These are phyloP conservation scores for Beauveria medogensis DNA, from an alignment of 2,329 filamentous ascomycete genomes.

Conservation along the genomic window DNA sequence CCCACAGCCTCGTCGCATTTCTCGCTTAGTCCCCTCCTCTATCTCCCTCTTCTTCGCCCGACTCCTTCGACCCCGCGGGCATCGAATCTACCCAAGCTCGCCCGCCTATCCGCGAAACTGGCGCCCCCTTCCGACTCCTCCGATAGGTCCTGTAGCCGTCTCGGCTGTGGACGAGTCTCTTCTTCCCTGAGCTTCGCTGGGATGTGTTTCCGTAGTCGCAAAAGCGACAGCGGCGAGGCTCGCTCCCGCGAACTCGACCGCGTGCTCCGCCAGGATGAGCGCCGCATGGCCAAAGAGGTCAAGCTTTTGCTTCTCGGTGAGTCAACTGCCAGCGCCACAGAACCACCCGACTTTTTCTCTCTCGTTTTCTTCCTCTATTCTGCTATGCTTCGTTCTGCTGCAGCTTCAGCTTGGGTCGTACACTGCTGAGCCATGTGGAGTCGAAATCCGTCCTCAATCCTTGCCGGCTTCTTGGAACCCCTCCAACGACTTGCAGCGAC, in stretches of 20 bases:
- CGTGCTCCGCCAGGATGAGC: constrained; percentile 78
- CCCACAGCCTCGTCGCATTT: neutral
- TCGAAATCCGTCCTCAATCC: neutral
- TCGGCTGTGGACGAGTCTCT: neutral
- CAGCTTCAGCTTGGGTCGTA: constrained; percentile 13
- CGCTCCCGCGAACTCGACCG: constrained; percentile 77
- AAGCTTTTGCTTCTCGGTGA: constrained; percentile 89
- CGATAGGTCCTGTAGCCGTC: constrained; percentile 1
- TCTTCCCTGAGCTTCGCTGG: constrained; percentile 9
- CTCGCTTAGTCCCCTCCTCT: neutral
- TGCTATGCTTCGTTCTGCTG: neutral
- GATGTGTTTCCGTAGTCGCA: constrained; percentile 59
- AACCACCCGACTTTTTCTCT: neutral
- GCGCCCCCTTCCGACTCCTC: neutral
- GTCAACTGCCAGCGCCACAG: constrained; percentile 19
- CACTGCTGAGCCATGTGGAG: neutral
- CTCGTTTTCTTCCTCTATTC: neutral
- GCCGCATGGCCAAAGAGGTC: constrained; percentile 76
- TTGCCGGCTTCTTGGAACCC: neutral
- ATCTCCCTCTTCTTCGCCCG: neutral
- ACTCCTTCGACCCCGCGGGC: neutral
- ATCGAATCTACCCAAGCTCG: neutral
- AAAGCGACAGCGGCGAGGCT: constrained; percentile 40
- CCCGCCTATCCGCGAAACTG: constrained; percentile 1
- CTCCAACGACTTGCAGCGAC: constrained; percentile 19